Percentiles rank a stretch among this genome's conserved stretches.
Evolutionary conservation across 2,329 filamentous ascomycete species (phyloP).

Genomic region (Bertia moriformis): DNA sequence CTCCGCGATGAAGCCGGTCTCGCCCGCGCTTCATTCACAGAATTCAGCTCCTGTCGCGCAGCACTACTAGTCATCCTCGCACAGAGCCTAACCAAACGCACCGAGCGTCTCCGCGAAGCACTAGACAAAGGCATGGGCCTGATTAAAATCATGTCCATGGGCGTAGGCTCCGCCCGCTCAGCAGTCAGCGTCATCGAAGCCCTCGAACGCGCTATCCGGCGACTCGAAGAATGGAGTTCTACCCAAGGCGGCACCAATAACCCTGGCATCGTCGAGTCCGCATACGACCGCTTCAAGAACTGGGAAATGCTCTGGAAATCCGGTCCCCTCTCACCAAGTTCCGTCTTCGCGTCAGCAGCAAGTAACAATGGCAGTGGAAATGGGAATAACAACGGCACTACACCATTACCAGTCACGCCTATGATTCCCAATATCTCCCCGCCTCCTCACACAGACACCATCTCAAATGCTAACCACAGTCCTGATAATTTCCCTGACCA

Average conservation of each 20-base stretch:
- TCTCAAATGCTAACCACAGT: background rate
- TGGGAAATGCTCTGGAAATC: slow-evolving; percentile 33
- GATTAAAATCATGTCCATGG: slow-evolving; percentile 35
- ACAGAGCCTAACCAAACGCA: slow-evolving; percentile 20
- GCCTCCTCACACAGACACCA: background rate
- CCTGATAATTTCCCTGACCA: too few relatives aligned
- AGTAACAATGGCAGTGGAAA: too few relatives aligned
- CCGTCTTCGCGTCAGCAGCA: too few relatives aligned
- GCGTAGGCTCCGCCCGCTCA: slow-evolving; percentile 33
- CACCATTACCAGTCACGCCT: background rate
- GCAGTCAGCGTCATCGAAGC: slow-evolving; percentile 36
- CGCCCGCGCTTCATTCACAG: slow-evolving; percentile 36
- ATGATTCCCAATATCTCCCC: background rate
- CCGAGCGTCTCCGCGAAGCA: slow-evolving; percentile 24
- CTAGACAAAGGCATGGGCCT: slow-evolving; percentile 31
- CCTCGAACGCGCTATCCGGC: slow-evolving; percentile 33
- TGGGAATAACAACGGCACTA: too few relatives aligned
- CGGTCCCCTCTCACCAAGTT: background rate
- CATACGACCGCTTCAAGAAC: slow-evolving; percentile 33
- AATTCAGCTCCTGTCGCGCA: slow-evolving; percentile 38
- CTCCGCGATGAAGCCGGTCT: slow-evolving; percentile 34
- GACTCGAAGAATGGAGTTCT: slow-evolving; percentile 17
- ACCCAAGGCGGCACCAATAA: slow-evolving; percentile 11
- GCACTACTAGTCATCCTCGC: slow-evolving; percentile 31
- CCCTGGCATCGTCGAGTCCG: slow-evolving; percentile 23